Evolutionary conservation across 202 grass and related monocot species (phyloP), one percentile per base, ranked within the genome.

Genomic region (Schoenoplectus triqueter): DNA sequence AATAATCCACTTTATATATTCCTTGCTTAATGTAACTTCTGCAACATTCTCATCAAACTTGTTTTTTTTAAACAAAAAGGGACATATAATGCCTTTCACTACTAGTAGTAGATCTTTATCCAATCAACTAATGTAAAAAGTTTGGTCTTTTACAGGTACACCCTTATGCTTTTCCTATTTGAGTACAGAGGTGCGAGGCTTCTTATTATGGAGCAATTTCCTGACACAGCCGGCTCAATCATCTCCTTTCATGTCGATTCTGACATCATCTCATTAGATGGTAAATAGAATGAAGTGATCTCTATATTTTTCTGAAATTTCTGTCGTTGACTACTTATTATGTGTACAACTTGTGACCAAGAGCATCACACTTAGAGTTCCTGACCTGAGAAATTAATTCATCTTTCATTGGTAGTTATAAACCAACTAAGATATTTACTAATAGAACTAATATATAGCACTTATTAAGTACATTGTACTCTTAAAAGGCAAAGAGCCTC

Each of bases 81-180:
- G 59, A 18, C 5, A 62, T 18, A 4, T 2, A 69, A 17, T 71
- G 66, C 18, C 6, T 15, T 22, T 40, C 3, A 54, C 73, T 55
- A 49, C 1, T 31, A 55, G 19, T 76, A 57, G 1, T 55, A 52
- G 21, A 11, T 77, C 11, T 20, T 59, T 78, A 13, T 54, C 41
- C 22, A 49, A 51, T 31, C 9, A 64, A 66, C 64, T 83, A 83
- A 83, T 55, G 81, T 54, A n/a, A 50, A 55, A 66, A 9, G 17
- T 21, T 54, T 40, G 42, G 8, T 83, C 6, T 83, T 13, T 70
- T 83, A 70, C 81, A 83, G 81, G 81, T 83, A 83, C 47, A 98
- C 95, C 1, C 90, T 95, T 50, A 95, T 98, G 95, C 94, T 97
- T 44, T 97, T 97, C 89, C 86, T 97, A 80, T 95, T 98, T 81